Conservation (phyloP, 1,284 basidiomycete species). For the Leccinum fuscescens region DNA sequence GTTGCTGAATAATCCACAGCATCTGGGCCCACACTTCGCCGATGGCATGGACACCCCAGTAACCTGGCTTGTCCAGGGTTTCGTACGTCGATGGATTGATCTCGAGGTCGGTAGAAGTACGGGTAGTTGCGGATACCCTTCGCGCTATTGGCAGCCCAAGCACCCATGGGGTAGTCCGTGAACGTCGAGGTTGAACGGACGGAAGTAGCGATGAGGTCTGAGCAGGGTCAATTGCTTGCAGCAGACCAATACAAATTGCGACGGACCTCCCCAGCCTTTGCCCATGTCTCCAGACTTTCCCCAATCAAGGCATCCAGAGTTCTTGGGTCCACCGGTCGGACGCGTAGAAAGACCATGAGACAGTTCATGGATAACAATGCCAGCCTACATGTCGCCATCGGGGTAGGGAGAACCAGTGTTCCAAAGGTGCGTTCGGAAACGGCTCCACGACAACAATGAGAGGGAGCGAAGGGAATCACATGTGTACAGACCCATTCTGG, state of each 20-base stretch:
- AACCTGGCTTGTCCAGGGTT: constrained; percentile 91
- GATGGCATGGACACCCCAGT: constrained; percentile 90
- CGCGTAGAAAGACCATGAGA: constrained; percentile 91
- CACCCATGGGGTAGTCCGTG: constrained; percentile 85
- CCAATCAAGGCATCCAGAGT: constrained; percentile 93
- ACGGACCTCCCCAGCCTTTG: constrained; percentile 82
- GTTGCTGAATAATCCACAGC: constrained; percentile 81
- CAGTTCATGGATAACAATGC: constrained; percentile 90
- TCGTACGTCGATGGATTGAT: constrained; percentile 92
- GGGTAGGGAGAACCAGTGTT: constrained; percentile 85
- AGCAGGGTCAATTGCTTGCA: constrained; percentile 3
- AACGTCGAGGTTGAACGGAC: constrained; percentile 76
- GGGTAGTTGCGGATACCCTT: constrained; percentile 86
- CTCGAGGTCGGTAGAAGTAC: constrained; percentile 77
- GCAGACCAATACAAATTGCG: background rate
- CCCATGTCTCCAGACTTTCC: constrained; percentile 97
- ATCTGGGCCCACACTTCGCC: constrained; percentile 97
- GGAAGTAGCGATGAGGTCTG: constrained; percentile 81
- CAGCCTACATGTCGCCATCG: constrained; percentile 93
- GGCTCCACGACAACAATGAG: constrained; percentile 52
- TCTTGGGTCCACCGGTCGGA: constrained; percentile 89
- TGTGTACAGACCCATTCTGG: constrained; percentile 47
- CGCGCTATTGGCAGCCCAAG: constrained; percentile 84
- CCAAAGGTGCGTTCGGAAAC: constrained; percentile 98
- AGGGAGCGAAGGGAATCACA: background rate